A percentile compares a stretch with the other conserved stretches of the same genome.
Conservation (phyloP, 805 yeast genomes). For the Suhomyces kilbournensis region DNA sequence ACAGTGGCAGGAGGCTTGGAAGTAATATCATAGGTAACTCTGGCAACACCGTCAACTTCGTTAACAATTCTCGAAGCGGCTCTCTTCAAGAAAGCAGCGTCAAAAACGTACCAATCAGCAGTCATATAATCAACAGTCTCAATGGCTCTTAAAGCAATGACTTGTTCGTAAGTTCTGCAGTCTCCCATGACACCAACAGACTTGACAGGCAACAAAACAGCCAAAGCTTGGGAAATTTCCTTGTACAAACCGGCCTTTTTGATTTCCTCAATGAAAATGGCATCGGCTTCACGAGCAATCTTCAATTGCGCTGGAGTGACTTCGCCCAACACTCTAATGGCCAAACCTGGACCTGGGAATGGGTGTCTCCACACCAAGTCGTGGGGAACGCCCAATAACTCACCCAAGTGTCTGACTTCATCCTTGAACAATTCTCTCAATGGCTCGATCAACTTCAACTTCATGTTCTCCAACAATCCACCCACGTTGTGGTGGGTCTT, state of each 20-base stretch:
- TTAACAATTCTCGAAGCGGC: constrained; percentile 96
- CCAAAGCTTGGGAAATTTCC: constrained; percentile 95
- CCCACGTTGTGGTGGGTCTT: constrained; percentile 99
- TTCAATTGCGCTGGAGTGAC: constrained; percentile 90
- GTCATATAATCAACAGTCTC: constrained; percentile 99
- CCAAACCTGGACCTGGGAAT: constrained; percentile 99
- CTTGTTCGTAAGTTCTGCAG: constrained; percentile 98
- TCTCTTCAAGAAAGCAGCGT: constrained; percentile 83
- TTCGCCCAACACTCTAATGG: constrained; percentile 96
- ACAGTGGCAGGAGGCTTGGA: constrained; percentile 99
- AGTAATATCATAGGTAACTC: constrained; percentile 98
- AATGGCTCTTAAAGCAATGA: constrained; percentile 96
- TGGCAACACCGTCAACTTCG: constrained; percentile 98
- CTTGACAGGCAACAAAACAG: constrained; percentile 93
- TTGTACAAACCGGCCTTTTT: constrained; percentile 88
- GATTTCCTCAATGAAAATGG: constrained; percentile 94
- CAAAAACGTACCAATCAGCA: constrained; percentile 98
- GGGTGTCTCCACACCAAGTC: constrained; percentile 99
- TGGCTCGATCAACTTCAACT: constrained; percentile 96
- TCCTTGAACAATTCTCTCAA: constrained; percentile 97
- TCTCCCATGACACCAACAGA: constrained; percentile 99
- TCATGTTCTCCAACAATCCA: constrained; percentile 96
- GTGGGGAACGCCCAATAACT: constrained; percentile 89
- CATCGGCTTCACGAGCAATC: constrained; percentile 97
- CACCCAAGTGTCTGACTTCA: constrained; percentile 96